Evolutionary conservation across 1,139 yeast species (phyloP), one percentile per base, ranked within the genome.

Genomic region (Keqinozyma sinolaborantium): DNA sequence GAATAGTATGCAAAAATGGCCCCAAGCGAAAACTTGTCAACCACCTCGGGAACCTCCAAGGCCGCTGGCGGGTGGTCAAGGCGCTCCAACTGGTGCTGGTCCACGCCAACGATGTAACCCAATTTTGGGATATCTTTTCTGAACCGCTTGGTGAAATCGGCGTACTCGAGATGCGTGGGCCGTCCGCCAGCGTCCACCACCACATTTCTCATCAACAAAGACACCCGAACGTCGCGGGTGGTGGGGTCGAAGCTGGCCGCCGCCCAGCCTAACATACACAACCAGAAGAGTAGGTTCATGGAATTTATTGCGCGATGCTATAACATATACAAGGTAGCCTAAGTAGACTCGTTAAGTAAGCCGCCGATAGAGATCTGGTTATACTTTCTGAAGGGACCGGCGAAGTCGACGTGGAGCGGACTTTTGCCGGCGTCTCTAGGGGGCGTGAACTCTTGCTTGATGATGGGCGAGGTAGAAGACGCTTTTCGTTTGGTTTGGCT

Each of bases 291-390:
- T 18, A 18, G 10, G 9, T 18, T 18, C 21, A 18, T 18, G 7
- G 21, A n/a, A 18, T 18, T 18, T 18, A 18, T 18, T 18, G n/a
- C 21, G 21, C 21, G 21, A 18, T 18, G 21, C 21, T 18, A 18
- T 7, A 18, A 18, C 10, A 18, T 27, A 27, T 26, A 26, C 31
- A 16, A 10, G n/a, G 23, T 11, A 5, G 6, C n/a, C 14, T 10
- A 5, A 16, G 14, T 12, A 42, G 12, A 43, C 13, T 41, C 53
- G 39, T 64, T 64, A 32, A 64, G 55, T 23, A 64, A 42, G 2
- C 69, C 69, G 4, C 67, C 68, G 31, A 64, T 64, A 2, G 70
- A 60, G 34, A 64, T 34, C 23, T 45, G 40, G 21, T 42, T 42
- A 6, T 29, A 30, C 10, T 31, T 28, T 24, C 43, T 42, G 40